Evolutionary conservation across 2,329 filamentous ascomycete species (phyloP).

Genomic region (Nakataea oryzae): DNA sequence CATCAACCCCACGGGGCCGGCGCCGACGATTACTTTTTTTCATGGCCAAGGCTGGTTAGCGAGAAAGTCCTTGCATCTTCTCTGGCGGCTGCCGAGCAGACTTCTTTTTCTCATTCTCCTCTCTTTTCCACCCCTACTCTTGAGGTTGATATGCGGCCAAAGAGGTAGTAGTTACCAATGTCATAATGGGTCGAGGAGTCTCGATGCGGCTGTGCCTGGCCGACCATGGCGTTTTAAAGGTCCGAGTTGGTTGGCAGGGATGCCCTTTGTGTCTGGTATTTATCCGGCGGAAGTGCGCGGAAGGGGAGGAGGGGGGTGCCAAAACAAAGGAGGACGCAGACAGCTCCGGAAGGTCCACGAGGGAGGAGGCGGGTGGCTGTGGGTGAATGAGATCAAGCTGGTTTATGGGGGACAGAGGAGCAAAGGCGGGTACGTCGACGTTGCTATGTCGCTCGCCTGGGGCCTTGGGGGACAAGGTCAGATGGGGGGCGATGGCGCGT

Average conservation of each 20-base stretch:
- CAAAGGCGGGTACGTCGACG: neutral
- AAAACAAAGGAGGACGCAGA: neutral
- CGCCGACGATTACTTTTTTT: constrained; percentile 68
- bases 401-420: neutral
- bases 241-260: neutral
- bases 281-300: neutral
- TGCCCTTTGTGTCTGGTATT: neutral
- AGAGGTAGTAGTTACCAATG: constrained; percentile 9
- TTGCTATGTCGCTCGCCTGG: neutral
- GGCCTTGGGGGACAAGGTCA: neutral
- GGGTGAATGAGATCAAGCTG: neutral
- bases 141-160: neutral
- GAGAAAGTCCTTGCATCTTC: neutral
- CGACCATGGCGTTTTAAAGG: neutral
- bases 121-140: too few species aligned
- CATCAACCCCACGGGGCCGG: constrained; percentile 80
- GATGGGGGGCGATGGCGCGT: neutral
- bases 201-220: neutral
- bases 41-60: constrained; percentile 10
- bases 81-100: neutral
- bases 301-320: neutral
- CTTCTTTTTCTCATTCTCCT: neutral
- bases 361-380: too few species aligned
- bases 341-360: too few species aligned
- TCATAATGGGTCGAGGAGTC: constrained; percentile 11